Evolutionary conservation across 441 rosid genomes (phyloP), one percentile per base, ranked within the genome.

Genomic region (Breynia disticha): DNA sequence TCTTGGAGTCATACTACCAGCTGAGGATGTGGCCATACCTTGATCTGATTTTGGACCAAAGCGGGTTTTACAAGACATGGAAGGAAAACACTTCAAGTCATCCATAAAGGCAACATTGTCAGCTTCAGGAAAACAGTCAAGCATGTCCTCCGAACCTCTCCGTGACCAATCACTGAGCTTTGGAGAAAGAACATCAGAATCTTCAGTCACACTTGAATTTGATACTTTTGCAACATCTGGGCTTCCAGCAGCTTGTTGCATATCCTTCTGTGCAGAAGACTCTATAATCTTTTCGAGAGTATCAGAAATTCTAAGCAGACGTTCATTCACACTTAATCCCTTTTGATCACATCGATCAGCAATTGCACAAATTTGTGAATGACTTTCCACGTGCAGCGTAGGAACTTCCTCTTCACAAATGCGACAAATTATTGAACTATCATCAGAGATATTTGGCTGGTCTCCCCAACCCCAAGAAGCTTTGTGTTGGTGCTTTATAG

Each of bases 351-450:
- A 93, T 54, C 85, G 78, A 83, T 93, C 97, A 70, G 93, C 90
- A 64, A 89, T 67, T 42, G 98, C 83, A 82, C 98, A 93, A 54
- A 93, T 78, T 79, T 80, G 81, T 59, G 95, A 93, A 72, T 93
- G 98, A 60, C 86, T 97, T 76, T 93, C 98, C 42, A 93, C 95
- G 53, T 78, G 68, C 55, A 73, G 73, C 42, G 98, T 93, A 46
- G 83, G 86, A 69, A 93, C 95, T 71, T 86, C 96, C 80, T 93
- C 97, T 79, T 88, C 98, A 48, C 97, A 93, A 70, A 93, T 93
- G 55, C 98, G 91, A 60, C 98, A 93, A 61, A 93, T 89, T 51
- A 93, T 93, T 61, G 95, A 84, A 71, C 72, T 75, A 46, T 83
- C 98, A 49, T 86, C 97, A 17, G 79, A 63, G 63, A 70, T 44